These are phyloP conservation scores for Saccharomycopsis malanga DNA, from an alignment of 805 yeast genomes.

Conservation along the genomic window DNA sequence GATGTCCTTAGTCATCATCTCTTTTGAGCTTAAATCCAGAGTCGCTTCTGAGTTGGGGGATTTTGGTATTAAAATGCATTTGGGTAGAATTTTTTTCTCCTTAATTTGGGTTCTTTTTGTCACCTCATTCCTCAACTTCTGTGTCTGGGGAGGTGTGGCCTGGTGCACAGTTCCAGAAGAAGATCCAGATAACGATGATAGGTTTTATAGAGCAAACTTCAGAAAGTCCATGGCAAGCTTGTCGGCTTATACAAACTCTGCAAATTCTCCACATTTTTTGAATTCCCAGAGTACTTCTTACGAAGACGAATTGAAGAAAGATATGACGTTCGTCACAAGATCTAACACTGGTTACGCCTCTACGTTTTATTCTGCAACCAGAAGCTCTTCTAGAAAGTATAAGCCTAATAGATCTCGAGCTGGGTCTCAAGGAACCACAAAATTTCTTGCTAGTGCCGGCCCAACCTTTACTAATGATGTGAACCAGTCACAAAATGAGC, in stretches of 20 bases:
- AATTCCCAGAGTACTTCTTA: not conserved
- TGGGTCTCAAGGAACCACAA: not conserved
- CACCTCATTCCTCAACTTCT: slow-evolving; percentile 21
- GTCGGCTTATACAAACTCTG: slow-evolving; percentile 6
- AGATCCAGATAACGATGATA: slow-evolving; percentile 5
- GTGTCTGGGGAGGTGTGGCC: slow-evolving; percentile 36
- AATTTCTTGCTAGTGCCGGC: not conserved
- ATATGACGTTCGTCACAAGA: not conserved
- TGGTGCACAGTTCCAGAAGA: slow-evolving; percentile 49
- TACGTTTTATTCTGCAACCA: not conserved
- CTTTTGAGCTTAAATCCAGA: slow-evolving; percentile 26
- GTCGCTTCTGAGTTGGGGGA: slow-evolving; percentile 31
- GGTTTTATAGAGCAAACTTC: slow-evolving; percentile 6
- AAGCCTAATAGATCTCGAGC: not conserved
- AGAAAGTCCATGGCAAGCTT: slow-evolving; percentile 15
- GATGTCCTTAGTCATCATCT: slow-evolving; percentile 28
- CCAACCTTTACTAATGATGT: not conserved
- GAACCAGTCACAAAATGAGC: not conserved
- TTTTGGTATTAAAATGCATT: slow-evolving; percentile 40
- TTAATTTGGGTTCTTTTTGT: slow-evolving; percentile 35
- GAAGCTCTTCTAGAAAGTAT: not conserved
- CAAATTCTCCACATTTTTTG: not conserved
- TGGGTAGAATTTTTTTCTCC: slow-evolving; percentile 38
- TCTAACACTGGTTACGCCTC: not conserved
- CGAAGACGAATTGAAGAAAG: not conserved